These are phyloP conservation scores for Colletotrichum tamarilloi DNA, from an alignment of 2,329 filamentous ascomycete genomes.

Conservation along the genomic window DNA sequence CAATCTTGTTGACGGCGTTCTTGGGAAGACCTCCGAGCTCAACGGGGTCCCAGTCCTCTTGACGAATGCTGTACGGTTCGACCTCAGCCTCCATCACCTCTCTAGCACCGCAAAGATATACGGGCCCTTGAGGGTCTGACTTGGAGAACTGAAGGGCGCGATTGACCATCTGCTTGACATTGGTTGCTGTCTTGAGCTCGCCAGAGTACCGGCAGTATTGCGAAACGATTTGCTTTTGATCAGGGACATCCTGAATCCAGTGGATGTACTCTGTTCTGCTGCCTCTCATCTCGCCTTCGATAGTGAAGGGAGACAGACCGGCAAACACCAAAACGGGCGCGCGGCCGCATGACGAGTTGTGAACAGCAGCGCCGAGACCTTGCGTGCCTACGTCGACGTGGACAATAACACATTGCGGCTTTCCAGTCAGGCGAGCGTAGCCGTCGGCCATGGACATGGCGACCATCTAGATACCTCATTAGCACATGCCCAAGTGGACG, in stretches of 20 bases:
- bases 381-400: constrained; percentile 82
- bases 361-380: constrained; percentile 76
- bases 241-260: constrained; percentile 81
- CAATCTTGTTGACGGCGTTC: constrained; percentile 67
- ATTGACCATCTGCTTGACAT: constrained; percentile 86
- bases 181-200: constrained; percentile 82
- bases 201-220: constrained; percentile 84
- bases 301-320: constrained; percentile 76
- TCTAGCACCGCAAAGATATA: constrained; percentile 78
- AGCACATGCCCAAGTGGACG: background rate
- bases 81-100: constrained; percentile 89
- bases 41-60: constrained; percentile 77
- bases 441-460: constrained; percentile 82
- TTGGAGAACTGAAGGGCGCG: constrained; percentile 80
- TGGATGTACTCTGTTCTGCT: constrained; percentile 81
- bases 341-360: constrained; percentile 77
- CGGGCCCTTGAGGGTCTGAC: constrained; percentile 78
- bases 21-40: constrained; percentile 70
- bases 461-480: constrained; percentile 67
- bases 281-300: constrained; percentile 77
- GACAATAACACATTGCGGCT: constrained; percentile 77
- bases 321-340: constrained; percentile 79
- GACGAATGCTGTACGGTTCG: constrained; percentile 75
- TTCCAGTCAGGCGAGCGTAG: constrained; percentile 73
- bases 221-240: constrained; percentile 78